phyloP scores from a whole-genome alignment of 83 land plant genomes.

The Thuja plicata region DNA sequence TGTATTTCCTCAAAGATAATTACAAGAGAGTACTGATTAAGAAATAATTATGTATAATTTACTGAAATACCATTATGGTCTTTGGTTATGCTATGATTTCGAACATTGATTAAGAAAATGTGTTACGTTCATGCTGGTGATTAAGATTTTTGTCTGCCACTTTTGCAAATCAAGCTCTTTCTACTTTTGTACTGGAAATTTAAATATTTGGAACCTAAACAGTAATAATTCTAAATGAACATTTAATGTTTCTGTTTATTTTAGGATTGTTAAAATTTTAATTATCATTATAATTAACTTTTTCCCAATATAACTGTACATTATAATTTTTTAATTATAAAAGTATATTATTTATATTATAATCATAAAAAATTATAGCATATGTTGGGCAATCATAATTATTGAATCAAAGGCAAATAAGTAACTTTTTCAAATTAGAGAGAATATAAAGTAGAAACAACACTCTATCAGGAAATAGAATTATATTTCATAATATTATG shows the following conservation, averaged over 20 bases:
- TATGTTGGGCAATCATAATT: too few species aligned
- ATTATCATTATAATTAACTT: too few species aligned
- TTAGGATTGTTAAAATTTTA: too few species aligned
- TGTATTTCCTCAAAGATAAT: background rate
- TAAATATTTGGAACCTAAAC: background rate
- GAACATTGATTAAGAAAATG: background rate
- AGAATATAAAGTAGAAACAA: too few species aligned
- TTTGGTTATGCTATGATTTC: background rate
- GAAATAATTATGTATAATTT: background rate
- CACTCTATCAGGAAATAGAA: too few species aligned
- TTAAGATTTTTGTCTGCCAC: background rate
- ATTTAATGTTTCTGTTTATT: constrained; percentile 15
- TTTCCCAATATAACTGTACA: too few species aligned
- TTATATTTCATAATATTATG: too few species aligned
- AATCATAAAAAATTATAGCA: too few species aligned
- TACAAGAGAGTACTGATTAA: background rate
- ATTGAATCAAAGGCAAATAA: too few species aligned
- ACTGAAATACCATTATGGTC: background rate
- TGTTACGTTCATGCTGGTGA: background rate
- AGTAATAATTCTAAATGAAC: background rate
- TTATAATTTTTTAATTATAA: too few species aligned
- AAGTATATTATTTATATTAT: too few species aligned
- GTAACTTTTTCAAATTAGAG: too few species aligned
- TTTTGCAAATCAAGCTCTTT: background rate
- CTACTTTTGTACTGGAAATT: background rate